phyloP scores from a whole-genome alignment of 768 basidiomycete species.

The Termitomyces sp. region DNA sequence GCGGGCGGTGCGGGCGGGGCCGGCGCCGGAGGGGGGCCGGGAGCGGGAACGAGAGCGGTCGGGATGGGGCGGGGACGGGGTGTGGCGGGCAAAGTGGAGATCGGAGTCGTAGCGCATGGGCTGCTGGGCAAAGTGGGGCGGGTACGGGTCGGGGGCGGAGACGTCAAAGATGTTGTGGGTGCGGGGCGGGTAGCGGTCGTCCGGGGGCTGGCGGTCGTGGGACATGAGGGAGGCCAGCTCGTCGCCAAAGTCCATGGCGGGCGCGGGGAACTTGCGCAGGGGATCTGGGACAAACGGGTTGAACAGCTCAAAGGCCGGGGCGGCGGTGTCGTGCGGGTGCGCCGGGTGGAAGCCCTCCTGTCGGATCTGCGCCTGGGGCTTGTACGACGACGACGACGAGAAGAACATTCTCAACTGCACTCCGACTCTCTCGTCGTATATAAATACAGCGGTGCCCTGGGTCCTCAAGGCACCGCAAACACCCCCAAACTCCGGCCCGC shows the following conservation, averaged over 20 bases:
- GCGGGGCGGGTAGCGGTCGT: constrained; percentile 19
- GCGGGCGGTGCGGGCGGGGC: constrained; percentile 51
- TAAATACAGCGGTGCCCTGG: constrained; percentile 10
- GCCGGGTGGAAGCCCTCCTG: constrained; percentile 70
- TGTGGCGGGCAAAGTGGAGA: constrained; percentile 26
- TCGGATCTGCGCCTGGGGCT: constrained; percentile 48
- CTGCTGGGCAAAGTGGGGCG: constrained; percentile 43
- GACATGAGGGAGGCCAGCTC: constrained; percentile 54
- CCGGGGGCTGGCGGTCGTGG: neutral
- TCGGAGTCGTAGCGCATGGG: constrained; percentile 46
- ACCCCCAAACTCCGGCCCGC: neutral
- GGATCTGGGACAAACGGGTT: constrained; percentile 46
- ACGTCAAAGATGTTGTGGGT: constrained; percentile 61
- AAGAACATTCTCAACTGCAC: constrained; percentile 23
- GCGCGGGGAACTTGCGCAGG: constrained; percentile 47
- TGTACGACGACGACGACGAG: constrained; percentile 32
- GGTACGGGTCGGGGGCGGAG: constrained; percentile 34
- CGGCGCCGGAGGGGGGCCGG: constrained; percentile 27
- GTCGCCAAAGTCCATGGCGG: constrained; percentile 55
- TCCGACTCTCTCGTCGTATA: neutral
- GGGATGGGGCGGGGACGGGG: constrained; percentile 24
- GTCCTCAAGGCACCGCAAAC: constrained; percentile 11
- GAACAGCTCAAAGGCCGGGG: constrained; percentile 27
- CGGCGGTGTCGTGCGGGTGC: constrained; percentile 18
- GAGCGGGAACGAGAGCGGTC: constrained; percentile 44